Conservation (phyloP, 1,284 basidiomycete species). For the Cryptococcus sp. region DNA sequence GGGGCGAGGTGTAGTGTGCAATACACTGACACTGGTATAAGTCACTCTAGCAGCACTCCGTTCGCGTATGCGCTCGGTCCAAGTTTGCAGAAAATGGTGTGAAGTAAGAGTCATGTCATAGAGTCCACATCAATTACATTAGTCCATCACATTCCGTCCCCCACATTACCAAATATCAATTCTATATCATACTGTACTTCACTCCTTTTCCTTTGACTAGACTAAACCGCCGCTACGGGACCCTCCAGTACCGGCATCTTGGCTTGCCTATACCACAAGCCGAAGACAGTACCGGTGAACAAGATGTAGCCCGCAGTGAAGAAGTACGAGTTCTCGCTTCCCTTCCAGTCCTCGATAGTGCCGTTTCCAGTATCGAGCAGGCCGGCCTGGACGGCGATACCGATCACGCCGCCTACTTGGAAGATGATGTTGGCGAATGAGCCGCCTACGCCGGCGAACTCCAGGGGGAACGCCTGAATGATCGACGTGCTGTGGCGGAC, state of each 20-base stretch:
- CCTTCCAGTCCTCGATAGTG: slow-evolving; percentile 43
- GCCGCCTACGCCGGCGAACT: slow-evolving; percentile 43
- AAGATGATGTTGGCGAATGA: slow-evolving; percentile 49
- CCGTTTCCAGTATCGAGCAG: slow-evolving; percentile 38
- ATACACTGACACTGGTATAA: no score
- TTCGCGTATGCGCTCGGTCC: no score
- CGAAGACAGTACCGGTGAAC: slow-evolving; percentile 39
- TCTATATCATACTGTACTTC: no score
- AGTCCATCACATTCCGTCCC: no score
- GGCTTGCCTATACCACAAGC: slow-evolving; percentile 38
- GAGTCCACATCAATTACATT: no score
- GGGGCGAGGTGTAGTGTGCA: no score
- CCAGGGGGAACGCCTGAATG: slow-evolving; percentile 36
- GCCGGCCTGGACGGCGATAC: slow-evolving; percentile 48
- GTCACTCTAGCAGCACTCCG: no score
- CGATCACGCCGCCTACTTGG: slow-evolving; percentile 50
- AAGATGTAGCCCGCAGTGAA: slow-evolving; percentile 44
- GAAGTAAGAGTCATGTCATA: no score
- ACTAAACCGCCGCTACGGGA: slow-evolving; percentile 25
- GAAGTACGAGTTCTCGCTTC: slow-evolving; percentile 42
- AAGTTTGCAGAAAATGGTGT: no score
- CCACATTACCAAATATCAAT: no score
- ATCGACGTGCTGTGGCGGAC: slow-evolving; percentile 26
- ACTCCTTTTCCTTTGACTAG: not conserved
- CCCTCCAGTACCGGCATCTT: slow-evolving; percentile 38